phyloP scores from a whole-genome alignment of 2,329 filamentous ascomycete genomes.

The Clarireedia paspali region DNA sequence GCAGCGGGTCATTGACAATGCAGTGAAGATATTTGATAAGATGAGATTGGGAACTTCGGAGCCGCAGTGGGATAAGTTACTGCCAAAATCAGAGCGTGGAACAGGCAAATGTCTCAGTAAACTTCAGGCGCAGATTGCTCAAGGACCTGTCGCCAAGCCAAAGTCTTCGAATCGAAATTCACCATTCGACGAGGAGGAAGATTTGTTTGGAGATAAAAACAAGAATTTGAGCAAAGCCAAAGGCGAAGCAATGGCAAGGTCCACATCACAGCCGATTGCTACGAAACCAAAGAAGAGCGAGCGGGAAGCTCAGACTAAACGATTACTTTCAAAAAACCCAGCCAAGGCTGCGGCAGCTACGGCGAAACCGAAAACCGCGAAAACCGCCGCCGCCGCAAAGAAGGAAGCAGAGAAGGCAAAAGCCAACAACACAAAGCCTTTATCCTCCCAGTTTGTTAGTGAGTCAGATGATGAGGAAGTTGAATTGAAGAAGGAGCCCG shows the following conservation, averaged over 20 bases:
- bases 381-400: conserved; percentile 7
- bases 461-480: conserved; percentile 28
- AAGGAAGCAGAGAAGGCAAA: conserved; percentile 12
- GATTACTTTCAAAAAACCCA: conserved; percentile 37
- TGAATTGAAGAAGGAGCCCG: background rate
- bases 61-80: conserved; percentile 53
- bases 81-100: conserved; percentile 49
- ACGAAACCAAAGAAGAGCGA: conserved; percentile 51
- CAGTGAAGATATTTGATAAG: conserved; percentile 52
- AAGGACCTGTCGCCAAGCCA: conserved; percentile 41
- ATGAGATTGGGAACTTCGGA: conserved; percentile 48
- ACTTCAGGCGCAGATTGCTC: conserved; percentile 51
- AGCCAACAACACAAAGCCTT: background rate
- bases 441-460: conserved; percentile 27
- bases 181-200: conserved; percentile 36
- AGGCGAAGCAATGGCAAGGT: conserved; percentile 40
- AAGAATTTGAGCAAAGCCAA: conserved; percentile 30
- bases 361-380: conserved; percentile 13
- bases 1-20: conserved; percentile 53
- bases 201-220: conserved; percentile 27
- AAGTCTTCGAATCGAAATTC: conserved; percentile 39
- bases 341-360: conserved; percentile 19
- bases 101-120: conserved; percentile 55
- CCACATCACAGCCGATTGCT: conserved; percentile 43
- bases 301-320: conserved; percentile 49